These are phyloP conservation scores for Apophysomyces variabilis DNA, from an alignment of 371 early-diverging fungal genomes.

Conservation along the genomic window DNA sequence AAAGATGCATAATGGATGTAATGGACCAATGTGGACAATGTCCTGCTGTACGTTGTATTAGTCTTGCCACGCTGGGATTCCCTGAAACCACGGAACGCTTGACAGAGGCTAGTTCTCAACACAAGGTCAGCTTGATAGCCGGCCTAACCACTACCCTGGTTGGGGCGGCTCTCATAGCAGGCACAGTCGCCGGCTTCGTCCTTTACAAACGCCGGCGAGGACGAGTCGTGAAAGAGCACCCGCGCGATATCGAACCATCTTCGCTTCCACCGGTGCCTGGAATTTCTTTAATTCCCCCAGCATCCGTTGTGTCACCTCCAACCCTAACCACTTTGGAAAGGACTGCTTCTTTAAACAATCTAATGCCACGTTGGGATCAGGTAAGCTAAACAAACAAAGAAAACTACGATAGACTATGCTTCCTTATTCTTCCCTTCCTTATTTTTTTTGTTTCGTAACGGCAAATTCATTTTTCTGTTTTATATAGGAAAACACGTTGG, in stretches of 20 bases:
- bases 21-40: constrained; percentile 23
- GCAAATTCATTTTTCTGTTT: no score
- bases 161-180: constrained; percentile 25
- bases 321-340: background rate
- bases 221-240: constrained; percentile 11
- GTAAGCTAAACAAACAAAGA: background rate
- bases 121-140: constrained; percentile 30
- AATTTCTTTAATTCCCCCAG: constrained; percentile 15
- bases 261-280: constrained; percentile 6
- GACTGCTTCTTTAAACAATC: background rate
- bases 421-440: no score
- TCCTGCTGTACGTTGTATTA: constrained; percentile 22
- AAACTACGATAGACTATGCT: no score
- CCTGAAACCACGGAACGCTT: constrained; percentile 1
- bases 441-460: no score
- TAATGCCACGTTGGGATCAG: background rate
- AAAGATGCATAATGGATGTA: constrained; percentile 20
- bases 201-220: constrained; percentile 29
- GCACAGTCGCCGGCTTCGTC: constrained; percentile 36
- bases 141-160: constrained; percentile 41
- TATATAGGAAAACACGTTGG: background rate
- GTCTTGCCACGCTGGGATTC: constrained; percentile 14
- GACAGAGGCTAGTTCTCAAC: background rate
- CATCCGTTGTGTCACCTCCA: constrained; percentile 17
- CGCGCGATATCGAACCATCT: background rate